Base-by-base conservation (phyloP, 306 rosid genomes). In the Canavalia ensiformis region DNA sequence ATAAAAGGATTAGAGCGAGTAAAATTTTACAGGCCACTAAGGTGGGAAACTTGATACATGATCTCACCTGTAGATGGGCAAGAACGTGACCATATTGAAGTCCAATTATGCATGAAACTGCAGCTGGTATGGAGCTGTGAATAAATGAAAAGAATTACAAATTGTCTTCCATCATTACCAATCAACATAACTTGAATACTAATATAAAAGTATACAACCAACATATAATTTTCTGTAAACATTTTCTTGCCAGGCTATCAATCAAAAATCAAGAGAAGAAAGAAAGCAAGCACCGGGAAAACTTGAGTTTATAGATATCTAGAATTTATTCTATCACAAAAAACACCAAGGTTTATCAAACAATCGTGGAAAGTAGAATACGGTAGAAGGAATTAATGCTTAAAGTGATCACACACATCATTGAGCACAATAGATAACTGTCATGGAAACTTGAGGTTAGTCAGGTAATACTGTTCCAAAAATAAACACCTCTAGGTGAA, bases 21-120 rank as follows among this genome's bases (percentile, higher is more conserved):
- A 79, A 64, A 37, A 69, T 73, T 52, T 73, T 33, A 46, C 28
- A 41, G 42, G 54, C 47, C 18, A 44, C 12, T 11, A 78, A 72
- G 72, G 57, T 69, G 81, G 75, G 51, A 68, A 79, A 77, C 9
- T 73, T 62, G 18, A 51, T 56, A 37, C 44, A 57, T 66, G 51
- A 54, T 84, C 84, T 83, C 78, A 95, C 98, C 98, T 91, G 86
- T 70, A 89, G 8, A 82, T 83, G 89, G 68, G 92, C 91, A 78
- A 95, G 97, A 86, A 92, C 72, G 31, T 95, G 98, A 75, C 98
- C 98, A 68, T 88, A 95, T 75, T 95, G 98, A 77, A 95, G 97
- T 80, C 98, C 98, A 86, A 95, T 83, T 78, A 95, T 91, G 90
- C 97, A 92, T 12, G 98, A 87, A 72, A 90, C 97, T 49, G 97